A percentile compares a stretch with the other conserved stretches of the same genome.
Conservation (phyloP, 2,329 filamentous ascomycete genomes). For the Didymella lethalis region DNA sequence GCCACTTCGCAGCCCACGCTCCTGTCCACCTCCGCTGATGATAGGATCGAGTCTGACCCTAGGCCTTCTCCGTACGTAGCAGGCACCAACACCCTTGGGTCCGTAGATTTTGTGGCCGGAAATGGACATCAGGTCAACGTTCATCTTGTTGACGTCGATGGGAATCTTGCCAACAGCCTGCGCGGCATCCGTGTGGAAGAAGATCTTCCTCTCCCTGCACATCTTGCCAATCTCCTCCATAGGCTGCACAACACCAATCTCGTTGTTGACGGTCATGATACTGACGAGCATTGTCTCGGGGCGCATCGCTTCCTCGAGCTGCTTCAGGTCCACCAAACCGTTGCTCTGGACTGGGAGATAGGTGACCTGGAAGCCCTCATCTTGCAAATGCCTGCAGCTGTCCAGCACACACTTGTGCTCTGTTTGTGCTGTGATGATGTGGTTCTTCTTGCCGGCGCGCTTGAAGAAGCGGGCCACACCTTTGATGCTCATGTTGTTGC, state of each 20-base stretch:
- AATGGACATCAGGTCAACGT: slow-evolving; percentile 98
- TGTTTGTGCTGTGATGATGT: slow-evolving; percentile 96
- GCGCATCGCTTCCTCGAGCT: slow-evolving; percentile 86
- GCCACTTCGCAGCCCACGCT: slow-evolving; percentile 91
- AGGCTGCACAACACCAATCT: slow-evolving; percentile 99
- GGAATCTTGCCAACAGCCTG: slow-evolving; percentile 99
- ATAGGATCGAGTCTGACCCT: slow-evolving; percentile 94
- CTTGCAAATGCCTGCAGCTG: slow-evolving; percentile 94
- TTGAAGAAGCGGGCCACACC: slow-evolving; percentile 96
- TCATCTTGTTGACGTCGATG: slow-evolving; percentile 95
- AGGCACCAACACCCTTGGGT: slow-evolving; percentile 95
- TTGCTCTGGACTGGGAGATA: slow-evolving; percentile 90
- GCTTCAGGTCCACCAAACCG: slow-evolving; percentile 83
- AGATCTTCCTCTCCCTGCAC: slow-evolving; percentile 89
- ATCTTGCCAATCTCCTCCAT: slow-evolving; percentile 91
- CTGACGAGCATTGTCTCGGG: slow-evolving; percentile 93
- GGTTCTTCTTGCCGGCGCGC: slow-evolving; percentile 92
- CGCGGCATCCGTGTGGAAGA: slow-evolving; percentile 96
- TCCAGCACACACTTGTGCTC: slow-evolving; percentile 99
- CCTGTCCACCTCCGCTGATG: slow-evolving; percentile 95
- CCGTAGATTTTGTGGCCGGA: slow-evolving; percentile 99
- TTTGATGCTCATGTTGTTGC: slow-evolving; percentile 99
- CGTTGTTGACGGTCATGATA: slow-evolving; percentile 99
- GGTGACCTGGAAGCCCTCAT: slow-evolving; percentile 96
- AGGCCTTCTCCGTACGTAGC: slow-evolving; percentile 90